A percentile compares a stretch with the other conserved stretches of the same genome.
Conservation (phyloP, 2,329 filamentous ascomycete species). For the Alternaria gaisen region DNA sequence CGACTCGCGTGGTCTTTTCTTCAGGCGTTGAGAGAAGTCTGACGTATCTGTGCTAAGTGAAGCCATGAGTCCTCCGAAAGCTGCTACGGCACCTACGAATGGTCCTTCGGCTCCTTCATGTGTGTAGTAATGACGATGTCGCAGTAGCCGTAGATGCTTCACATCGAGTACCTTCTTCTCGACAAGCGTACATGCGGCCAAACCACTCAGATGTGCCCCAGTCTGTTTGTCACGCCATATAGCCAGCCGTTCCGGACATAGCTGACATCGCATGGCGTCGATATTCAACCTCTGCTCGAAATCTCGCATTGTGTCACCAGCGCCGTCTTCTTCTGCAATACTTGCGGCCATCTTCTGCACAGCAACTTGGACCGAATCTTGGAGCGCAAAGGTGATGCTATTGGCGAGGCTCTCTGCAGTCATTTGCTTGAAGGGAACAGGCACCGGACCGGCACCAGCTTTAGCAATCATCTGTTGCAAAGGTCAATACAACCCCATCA, state of each 20-base stretch:
- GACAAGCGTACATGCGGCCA: slow-evolving; percentile 21
- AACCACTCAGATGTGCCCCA: slow-evolving; percentile 28
- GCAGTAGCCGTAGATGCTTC: slow-evolving; percentile 24
- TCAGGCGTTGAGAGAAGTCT: slow-evolving; percentile 22
- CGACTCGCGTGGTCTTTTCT: not conserved
- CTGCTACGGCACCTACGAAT: slow-evolving; percentile 20
- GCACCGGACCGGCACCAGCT: slow-evolving; percentile 60
- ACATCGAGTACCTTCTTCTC: slow-evolving; percentile 16
- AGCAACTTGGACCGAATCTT: slow-evolving; percentile 41
- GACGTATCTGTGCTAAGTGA: slow-evolving; percentile 20
- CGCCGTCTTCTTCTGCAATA: slow-evolving; percentile 30
- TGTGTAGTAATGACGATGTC: slow-evolving; percentile 32
- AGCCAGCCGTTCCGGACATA: slow-evolving; percentile 30
- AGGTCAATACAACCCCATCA: not conserved
- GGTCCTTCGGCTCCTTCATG: slow-evolving; percentile 32
- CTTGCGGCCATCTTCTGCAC: slow-evolving; percentile 28
- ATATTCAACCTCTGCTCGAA: slow-evolving; percentile 22
- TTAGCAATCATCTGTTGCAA: slow-evolving; percentile 56
- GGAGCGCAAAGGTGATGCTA: slow-evolving; percentile 58
- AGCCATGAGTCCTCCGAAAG: slow-evolving; percentile 19
- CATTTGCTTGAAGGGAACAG: slow-evolving; percentile 59
- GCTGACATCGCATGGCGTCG: slow-evolving; percentile 30
- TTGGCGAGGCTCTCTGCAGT: slow-evolving; percentile 55
- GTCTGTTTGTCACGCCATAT: slow-evolving; percentile 31
- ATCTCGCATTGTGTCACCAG: slow-evolving; percentile 18